Conservation (phyloP, 2,329 filamentous ascomycete species). For the Hirsutella thompsonii region DNA sequence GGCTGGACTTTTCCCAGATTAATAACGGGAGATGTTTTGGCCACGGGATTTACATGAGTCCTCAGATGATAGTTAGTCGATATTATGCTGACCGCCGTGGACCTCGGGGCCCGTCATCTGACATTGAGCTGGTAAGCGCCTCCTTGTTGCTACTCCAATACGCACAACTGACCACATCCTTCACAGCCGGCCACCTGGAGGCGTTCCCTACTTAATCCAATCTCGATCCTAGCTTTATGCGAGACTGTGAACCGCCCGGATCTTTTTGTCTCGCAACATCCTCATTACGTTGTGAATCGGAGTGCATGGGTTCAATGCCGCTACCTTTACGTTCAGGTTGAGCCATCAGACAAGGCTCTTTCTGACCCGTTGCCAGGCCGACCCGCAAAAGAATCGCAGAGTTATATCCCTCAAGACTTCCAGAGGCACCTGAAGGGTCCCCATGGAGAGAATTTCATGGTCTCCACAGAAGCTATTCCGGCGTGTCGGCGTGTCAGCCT, state of each 20-base stretch:
- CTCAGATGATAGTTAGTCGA: conserved; percentile 14
- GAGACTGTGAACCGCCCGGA: conserved; percentile 68
- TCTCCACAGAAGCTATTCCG: conserved; percentile 16
- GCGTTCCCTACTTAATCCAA: conserved; percentile 49
- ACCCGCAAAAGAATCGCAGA: neutral
- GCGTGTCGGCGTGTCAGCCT: neutral
- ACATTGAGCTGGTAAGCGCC: too few relatives aligned
- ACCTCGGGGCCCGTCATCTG: too few relatives aligned
- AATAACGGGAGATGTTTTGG: conserved; percentile 59
- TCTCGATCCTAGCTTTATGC: conserved; percentile 57
- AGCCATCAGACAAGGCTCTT: conserved; percentile 3
- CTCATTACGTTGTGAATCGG: conserved; percentile 60
- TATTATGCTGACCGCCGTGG: neutral
- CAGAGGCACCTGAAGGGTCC: conserved; percentile 4
- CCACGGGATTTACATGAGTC: conserved; percentile 71
- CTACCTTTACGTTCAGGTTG: conserved; percentile 53
- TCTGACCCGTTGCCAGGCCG: conserved; percentile 6
- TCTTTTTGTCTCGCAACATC: conserved; percentile 40
- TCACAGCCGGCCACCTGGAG: conserved; percentile 38
- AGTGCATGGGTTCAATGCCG: conserved; percentile 83
- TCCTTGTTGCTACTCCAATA: too few relatives aligned
- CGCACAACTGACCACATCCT: too few relatives aligned
- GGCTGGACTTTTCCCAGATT: conserved; percentile 56
- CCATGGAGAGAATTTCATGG: conserved; percentile 1
- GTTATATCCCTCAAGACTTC: conserved; percentile 16